Evolutionary conservation across 306 rosid species (phyloP).

Genomic region (Datisca glomerata): DNA sequence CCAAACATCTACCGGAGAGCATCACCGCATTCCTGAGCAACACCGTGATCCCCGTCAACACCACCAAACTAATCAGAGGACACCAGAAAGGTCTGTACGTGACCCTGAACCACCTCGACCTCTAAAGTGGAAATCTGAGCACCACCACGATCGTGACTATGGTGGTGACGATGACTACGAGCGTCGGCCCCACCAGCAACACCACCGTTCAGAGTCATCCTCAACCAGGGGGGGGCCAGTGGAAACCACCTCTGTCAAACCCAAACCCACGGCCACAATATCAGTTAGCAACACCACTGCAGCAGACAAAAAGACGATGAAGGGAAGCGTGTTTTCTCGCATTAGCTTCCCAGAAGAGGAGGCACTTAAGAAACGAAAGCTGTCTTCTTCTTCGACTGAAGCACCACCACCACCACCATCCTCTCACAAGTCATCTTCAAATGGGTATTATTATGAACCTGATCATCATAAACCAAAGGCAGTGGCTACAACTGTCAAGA

Average conservation of each 20-base stretch:
- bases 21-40: no score
- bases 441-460: slow-evolving; percentile 54
- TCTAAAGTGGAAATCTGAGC: slow-evolving; percentile 54
- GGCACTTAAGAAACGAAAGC: slow-evolving; percentile 39
- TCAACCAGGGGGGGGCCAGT: slow-evolving; percentile 16
- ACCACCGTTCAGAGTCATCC: slow-evolving; percentile 35
- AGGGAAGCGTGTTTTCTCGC: slow-evolving; percentile 88
- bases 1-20: slow-evolving; percentile 32
- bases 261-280: no score
- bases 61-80: no score
- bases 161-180: slow-evolving; percentile 25
- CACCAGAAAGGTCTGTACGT: slow-evolving; percentile 62
- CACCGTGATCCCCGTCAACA: slow-evolving; percentile 31
- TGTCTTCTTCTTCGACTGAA: slow-evolving; percentile 19
- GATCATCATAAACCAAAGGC: slow-evolving; percentile 29
- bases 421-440: slow-evolving; percentile 24
- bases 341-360: slow-evolving; percentile 60
- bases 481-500: slow-evolving; percentile 6
- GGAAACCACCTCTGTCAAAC: no score
- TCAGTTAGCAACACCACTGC: slow-evolving; percentile 9
- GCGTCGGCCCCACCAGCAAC: slow-evolving; percentile 46
- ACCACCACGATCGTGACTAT: slow-evolving; percentile 25
- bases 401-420: no score
- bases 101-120: slow-evolving; percentile 56
- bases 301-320: slow-evolving; percentile 59